Evolutionary conservation across 2,329 filamentous ascomycete genomes (phyloP).

Genomic region (Ophiostoma himal-ulmi): DNA sequence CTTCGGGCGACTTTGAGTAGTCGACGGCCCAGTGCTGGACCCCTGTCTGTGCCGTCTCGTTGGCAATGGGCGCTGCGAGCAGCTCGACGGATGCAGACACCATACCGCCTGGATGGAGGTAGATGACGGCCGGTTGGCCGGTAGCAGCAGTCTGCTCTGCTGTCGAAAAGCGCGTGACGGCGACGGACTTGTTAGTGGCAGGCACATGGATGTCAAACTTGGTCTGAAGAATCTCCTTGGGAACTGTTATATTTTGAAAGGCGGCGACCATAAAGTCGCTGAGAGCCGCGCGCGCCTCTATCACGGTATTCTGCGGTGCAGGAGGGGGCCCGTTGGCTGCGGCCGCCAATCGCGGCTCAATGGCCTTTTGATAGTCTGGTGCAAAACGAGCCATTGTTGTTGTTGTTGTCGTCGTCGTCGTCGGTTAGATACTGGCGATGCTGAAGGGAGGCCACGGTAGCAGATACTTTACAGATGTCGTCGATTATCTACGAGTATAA

Average conservation of each 20-base stretch:
- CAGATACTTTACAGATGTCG: too few species aligned
- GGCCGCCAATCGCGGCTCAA: slow-evolving; percentile 21
- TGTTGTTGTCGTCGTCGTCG: background rate
- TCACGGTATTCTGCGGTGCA: slow-evolving; percentile 13
- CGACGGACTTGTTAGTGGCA: slow-evolving; percentile 19
- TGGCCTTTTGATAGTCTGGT: slow-evolving; percentile 24
- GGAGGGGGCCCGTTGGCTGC: slow-evolving; percentile 5
- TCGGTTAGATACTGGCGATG: background rate
- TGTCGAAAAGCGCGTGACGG: slow-evolving; percentile 25
- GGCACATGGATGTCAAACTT: slow-evolving; percentile 18
- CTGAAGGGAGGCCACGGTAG: background rate
- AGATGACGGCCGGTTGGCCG: slow-evolving; percentile 24
- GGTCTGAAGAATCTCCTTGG: slow-evolving; percentile 19
- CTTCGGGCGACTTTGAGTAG: slow-evolving; percentile 47
- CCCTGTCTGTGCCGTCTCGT: slow-evolving; percentile 22
- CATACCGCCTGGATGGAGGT: slow-evolving; percentile 31
- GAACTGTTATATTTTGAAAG: slow-evolving; percentile 8
- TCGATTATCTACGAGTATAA: too few species aligned
- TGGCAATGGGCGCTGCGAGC: slow-evolving; percentile 23
- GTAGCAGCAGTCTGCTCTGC: slow-evolving; percentile 8
- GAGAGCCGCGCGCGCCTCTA: slow-evolving; percentile 16
- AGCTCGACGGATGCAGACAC: slow-evolving; percentile 27
- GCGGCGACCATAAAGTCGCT: background rate
- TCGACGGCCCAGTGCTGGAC: slow-evolving; percentile 36
- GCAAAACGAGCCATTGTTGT: slow-evolving; percentile 17